These are phyloP conservation scores for Allium cepa DNA, from an alignment of 106 monocot species.

Conservation along the genomic window DNA sequence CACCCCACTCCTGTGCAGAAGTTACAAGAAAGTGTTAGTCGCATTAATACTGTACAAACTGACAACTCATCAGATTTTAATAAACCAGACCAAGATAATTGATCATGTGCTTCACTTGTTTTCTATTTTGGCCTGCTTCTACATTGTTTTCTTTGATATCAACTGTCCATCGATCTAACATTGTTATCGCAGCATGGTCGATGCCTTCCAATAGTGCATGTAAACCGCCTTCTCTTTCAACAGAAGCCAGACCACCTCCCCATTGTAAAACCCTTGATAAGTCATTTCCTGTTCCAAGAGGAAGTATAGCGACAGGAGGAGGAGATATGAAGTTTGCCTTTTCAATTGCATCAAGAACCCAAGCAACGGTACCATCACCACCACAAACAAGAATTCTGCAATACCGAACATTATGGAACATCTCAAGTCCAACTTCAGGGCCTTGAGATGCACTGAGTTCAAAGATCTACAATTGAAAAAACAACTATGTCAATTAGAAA, in stretches of 20 bases:
- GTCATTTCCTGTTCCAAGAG: slow-evolving; percentile 97
- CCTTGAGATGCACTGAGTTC: slow-evolving; percentile 69
- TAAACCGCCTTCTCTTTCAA: slow-evolving; percentile 63
- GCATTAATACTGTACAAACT: too few species aligned
- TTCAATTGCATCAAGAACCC: slow-evolving; percentile 96
- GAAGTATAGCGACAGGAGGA: slow-evolving; percentile 89
- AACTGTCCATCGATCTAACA: slow-evolving; percentile 92
- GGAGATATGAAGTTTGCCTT: slow-evolving; percentile 81
- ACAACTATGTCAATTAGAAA: too few species aligned
- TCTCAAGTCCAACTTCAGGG: slow-evolving; percentile 72
- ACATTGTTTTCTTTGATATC: slow-evolving; percentile 42
- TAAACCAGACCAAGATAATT: slow-evolving; percentile 67
- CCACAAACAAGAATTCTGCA: slow-evolving; percentile 92
- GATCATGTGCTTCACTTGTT: slow-evolving; percentile 61
- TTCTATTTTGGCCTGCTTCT: slow-evolving; percentile 13
- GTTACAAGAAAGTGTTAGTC: too few species aligned
- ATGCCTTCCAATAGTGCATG: slow-evolving; percentile 43
- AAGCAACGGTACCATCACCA: slow-evolving; percentile 88
- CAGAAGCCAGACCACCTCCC: slow-evolving; percentile 80
- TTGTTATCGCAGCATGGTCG: slow-evolving; percentile 76
- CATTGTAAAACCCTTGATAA: slow-evolving; percentile 71
- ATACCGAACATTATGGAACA: slow-evolving; percentile 58
- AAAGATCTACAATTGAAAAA: slow-evolving; percentile 45
- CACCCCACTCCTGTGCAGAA: slow-evolving; percentile 58
- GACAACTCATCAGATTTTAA: too few species aligned